A percentile compares a stretch with the other conserved stretches of the same genome.
These are phyloP conservation scores for Alternaria triticina DNA, from an alignment of 2,329 filamentous ascomycete genomes.

Conservation along the genomic window DNA sequence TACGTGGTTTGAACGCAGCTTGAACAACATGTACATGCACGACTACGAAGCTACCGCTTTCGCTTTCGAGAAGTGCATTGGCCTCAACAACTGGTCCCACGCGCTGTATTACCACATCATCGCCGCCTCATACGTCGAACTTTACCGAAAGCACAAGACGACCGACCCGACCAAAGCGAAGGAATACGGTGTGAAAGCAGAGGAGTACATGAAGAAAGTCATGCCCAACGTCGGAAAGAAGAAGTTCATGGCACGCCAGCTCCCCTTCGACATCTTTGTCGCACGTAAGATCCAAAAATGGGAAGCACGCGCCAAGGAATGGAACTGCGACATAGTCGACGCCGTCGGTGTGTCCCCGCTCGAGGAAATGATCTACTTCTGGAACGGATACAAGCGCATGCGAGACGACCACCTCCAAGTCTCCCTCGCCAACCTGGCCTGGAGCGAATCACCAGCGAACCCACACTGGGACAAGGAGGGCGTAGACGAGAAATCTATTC, in stretches of 20 bases:
- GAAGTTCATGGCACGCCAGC: constrained; percentile 83
- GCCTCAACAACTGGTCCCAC: constrained; percentile 83
- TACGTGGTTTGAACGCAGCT: constrained; percentile 80
- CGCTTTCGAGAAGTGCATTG: constrained; percentile 67
- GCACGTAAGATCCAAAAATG: constrained; percentile 85
- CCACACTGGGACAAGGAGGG: constrained; percentile 59
- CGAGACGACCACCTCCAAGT: constrained; percentile 66
- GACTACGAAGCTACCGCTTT: constrained; percentile 76
- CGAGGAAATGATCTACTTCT: constrained; percentile 92
- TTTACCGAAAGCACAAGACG: constrained; percentile 70
- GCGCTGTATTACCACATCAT: constrained; percentile 89
- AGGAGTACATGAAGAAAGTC: constrained; percentile 73
- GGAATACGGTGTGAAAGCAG: constrained; percentile 59
- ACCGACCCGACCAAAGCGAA: constrained; percentile 51
- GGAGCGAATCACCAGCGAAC: constrained; percentile 64
- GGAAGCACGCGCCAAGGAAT: constrained; percentile 75
- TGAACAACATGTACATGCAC: constrained; percentile 80
- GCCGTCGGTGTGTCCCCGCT: constrained; percentile 81
- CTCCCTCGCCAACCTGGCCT: constrained; percentile 69
- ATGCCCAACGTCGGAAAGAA: constrained; percentile 81
- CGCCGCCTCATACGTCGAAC: constrained; percentile 76
- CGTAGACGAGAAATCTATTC: constrained; percentile 68
- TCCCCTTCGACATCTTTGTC: constrained; percentile 89
- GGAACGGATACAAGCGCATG: constrained; percentile 90
- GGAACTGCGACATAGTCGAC: constrained; percentile 72